Evolutionary conservation across 306 rosid genomes (phyloP).

Genomic region (Cotoneaster glaucophyllus): DNA sequence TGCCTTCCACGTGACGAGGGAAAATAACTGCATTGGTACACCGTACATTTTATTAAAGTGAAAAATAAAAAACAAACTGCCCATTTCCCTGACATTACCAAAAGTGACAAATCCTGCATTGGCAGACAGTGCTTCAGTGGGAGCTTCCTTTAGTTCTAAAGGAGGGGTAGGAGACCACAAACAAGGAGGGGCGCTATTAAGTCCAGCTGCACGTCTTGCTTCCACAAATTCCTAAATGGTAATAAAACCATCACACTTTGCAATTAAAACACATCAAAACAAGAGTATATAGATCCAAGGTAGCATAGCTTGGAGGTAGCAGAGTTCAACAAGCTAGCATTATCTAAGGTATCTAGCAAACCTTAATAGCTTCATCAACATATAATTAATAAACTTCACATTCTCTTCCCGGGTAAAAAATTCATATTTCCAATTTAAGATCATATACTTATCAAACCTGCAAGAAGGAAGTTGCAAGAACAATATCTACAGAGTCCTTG

Average conservation of each 20-base stretch:
- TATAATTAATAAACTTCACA: background rate
- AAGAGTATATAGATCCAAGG: background rate
- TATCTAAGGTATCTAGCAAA: too few relatives aligned
- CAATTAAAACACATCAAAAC: background rate
- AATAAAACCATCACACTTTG: constrained; percentile 21
- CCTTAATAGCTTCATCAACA: too few relatives aligned
- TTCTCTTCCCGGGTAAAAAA: background rate
- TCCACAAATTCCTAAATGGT: constrained; percentile 75
- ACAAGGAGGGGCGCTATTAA: constrained; percentile 71
- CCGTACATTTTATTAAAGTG: constrained; percentile 2
- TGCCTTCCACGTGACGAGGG: constrained; percentile 94
- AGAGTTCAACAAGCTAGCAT: background rate
- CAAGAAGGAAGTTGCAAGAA: constrained; percentile 87
- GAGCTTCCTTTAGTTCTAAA: constrained; percentile 56
- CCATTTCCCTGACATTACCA: constrained; percentile 47
- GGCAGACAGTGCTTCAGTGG: constrained; percentile 65
- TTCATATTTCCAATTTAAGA: background rate
- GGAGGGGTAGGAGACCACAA: constrained; percentile 83
- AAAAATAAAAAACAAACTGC: background rate
- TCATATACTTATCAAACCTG: constrained; percentile 49
- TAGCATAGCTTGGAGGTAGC: background rate
- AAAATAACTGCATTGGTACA: constrained; percentile 66
- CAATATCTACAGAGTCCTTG: constrained; percentile 71
- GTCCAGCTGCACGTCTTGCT: constrained; percentile 92
- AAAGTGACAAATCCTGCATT: constrained; percentile 95